These are phyloP conservation scores for Phytophthora cactorum DNA, from an alignment of 352 stramenopile genomes.

Conservation along the genomic window DNA sequence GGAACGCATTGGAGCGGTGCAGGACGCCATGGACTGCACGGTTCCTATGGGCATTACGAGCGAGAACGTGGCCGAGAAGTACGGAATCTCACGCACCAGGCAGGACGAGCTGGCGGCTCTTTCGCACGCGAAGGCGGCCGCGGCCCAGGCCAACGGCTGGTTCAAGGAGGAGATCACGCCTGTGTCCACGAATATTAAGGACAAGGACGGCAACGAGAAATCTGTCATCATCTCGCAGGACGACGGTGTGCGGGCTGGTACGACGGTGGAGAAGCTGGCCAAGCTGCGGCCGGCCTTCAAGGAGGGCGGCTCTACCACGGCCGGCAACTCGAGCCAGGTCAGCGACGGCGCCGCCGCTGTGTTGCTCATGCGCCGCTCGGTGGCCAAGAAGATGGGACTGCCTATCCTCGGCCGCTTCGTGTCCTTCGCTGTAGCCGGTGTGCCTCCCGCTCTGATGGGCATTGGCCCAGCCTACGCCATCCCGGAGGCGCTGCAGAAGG, in stretches of 20 bases:
- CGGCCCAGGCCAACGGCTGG: constrained; percentile 78
- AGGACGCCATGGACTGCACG: constrained; percentile 85
- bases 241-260: constrained; percentile 72
- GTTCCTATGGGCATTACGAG: constrained; percentile 89
- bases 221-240: constrained; percentile 77
- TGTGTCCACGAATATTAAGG: constrained; percentile 72
- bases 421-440: constrained; percentile 82
- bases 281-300: constrained; percentile 88
- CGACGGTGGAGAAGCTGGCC: constrained; percentile 65
- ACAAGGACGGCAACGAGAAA: constrained; percentile 84
- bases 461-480: constrained; percentile 87
- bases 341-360: constrained; percentile 90
- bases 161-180: constrained; percentile 92
- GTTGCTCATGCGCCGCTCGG: constrained; percentile 85
- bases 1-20: constrained; percentile 52
- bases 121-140: constrained; percentile 78
- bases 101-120: constrained; percentile 83
- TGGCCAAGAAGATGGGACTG: constrained; percentile 82
- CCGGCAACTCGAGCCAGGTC: constrained; percentile 88
- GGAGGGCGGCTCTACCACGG: constrained; percentile 77
- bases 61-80: constrained; percentile 88
- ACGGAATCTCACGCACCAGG: constrained; percentile 66
- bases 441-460: constrained; percentile 89
- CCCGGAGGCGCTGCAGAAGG: constrained; percentile 75
- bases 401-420: constrained; percentile 87